Conservation (phyloP, 352 stramenopile species). For the Phytophthora syringae region DNA sequence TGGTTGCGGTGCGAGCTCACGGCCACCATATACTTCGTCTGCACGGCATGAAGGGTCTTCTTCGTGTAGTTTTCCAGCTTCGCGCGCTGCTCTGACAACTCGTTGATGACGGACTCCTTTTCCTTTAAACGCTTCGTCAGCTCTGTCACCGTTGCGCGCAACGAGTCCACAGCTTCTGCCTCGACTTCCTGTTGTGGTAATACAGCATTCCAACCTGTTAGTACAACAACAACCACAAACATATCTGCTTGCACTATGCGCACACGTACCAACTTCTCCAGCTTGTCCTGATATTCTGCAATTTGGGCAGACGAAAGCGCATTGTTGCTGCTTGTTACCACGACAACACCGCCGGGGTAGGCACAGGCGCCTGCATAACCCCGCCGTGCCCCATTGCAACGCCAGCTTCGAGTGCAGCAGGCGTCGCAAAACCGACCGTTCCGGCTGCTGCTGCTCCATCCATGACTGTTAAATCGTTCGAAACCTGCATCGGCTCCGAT, state of each 20-base stretch:
- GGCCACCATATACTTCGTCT: slow-evolving; percentile 92
- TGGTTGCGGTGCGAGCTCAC: slow-evolving; percentile 90
- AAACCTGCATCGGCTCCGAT: slow-evolving; percentile 53
- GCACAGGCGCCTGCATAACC: slow-evolving; percentile 33
- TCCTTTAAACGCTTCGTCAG: slow-evolving; percentile 89
- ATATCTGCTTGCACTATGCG: slow-evolving; percentile 3
- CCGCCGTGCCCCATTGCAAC: slow-evolving; percentile 26
- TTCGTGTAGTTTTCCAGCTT: slow-evolving; percentile 93
- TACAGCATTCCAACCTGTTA: slow-evolving; percentile 10
- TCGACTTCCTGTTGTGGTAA: slow-evolving; percentile 51
- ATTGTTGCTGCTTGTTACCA: slow-evolving; percentile 53
- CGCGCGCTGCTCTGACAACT: slow-evolving; percentile 82
- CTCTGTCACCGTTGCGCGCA: slow-evolving; percentile 78
- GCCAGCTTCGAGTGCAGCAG: slow-evolving; percentile 36
- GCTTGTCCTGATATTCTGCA: slow-evolving; percentile 76
- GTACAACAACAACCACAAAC: slow-evolving; percentile 6
- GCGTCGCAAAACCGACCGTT: slow-evolving; percentile 27
- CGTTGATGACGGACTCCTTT: slow-evolving; percentile 90
- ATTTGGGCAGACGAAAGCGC: slow-evolving; percentile 55
- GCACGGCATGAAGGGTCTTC: slow-evolving; percentile 90
- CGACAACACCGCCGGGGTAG: slow-evolving; percentile 28
- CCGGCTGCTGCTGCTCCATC: slow-evolving; percentile 22
- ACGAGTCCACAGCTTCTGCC: slow-evolving; percentile 71
- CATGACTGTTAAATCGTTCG: slow-evolving; percentile 33
- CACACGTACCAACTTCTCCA: slow-evolving; percentile 67